Percentiles rank a stretch among this genome's conserved stretches.
Conservation (phyloP, 2,329 filamentous ascomycete species). For the Penicillium hordei region DNA sequence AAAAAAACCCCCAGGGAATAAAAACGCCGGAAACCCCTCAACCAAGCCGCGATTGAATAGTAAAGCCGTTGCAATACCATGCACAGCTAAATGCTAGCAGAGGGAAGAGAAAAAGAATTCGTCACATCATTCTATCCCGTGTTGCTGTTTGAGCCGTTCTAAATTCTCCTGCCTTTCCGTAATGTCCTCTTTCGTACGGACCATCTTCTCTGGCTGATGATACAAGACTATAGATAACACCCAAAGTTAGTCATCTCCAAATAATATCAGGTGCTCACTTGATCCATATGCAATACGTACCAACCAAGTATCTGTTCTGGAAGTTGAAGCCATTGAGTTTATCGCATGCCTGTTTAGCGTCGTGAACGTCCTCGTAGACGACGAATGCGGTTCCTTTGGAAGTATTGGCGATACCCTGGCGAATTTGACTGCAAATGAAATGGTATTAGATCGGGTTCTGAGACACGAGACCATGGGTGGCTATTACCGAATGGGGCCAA, state of each 20-base stretch:
- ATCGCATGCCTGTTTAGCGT: conserved; percentile 98
- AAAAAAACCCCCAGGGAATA: conserved; percentile 35
- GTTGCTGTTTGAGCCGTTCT: conserved; percentile 96
- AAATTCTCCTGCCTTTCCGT: conserved; percentile 93
- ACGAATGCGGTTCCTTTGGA: conserved; percentile 99
- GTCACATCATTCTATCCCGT: conserved; percentile 87
- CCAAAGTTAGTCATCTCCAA: background rate
- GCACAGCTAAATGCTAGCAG: conserved; percentile 36
- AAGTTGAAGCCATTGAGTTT: conserved; percentile 99
- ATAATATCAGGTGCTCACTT: background rate
- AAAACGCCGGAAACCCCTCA: conserved; percentile 44
- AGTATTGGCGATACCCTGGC: conserved; percentile 93
- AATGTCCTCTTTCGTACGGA: conserved; percentile 88
- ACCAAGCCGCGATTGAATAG: conserved; percentile 36
- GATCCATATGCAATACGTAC: conserved; percentile 55
- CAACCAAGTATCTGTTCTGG: conserved; percentile 97
- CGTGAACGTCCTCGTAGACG: conserved; percentile 98
- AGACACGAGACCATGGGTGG: conserved; percentile 13
- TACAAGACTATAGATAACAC: conserved; percentile 57
- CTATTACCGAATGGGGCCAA: conserved; percentile 85
- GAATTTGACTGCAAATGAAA: conserved; percentile 73
- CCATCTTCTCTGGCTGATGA: conserved; percentile 76
- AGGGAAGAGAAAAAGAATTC: conserved; percentile 34
- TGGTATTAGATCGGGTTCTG: conserved; percentile 10
- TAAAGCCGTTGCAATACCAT: conserved; percentile 29